These are phyloP conservation scores for Erodium chrysanthum DNA, from an alignment of 441 rosid genomes.

Conservation along the genomic window DNA sequence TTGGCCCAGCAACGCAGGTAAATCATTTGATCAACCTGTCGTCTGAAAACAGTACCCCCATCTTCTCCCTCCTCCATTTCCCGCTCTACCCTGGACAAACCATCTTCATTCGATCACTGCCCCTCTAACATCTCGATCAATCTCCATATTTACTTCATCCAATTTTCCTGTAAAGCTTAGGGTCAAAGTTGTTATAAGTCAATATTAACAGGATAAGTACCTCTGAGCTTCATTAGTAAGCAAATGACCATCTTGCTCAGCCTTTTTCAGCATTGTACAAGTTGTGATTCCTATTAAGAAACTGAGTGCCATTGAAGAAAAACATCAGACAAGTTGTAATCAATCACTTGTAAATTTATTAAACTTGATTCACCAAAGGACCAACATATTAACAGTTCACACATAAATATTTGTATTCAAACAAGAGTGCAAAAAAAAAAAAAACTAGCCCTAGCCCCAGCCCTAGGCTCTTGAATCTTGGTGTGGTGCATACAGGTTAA, in stretches of 20 bases:
- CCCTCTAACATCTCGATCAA: too few relatives aligned
- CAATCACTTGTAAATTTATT: not conserved
- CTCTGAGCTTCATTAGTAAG: conserved; percentile 71
- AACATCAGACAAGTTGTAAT: conserved; percentile 3
- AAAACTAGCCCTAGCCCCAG: not conserved
- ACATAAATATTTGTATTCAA: not conserved
- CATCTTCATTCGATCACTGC: too few relatives aligned
- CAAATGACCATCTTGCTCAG: conserved; percentile 57
- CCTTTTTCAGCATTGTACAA: conserved; percentile 71
- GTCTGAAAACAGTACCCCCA: too few relatives aligned
- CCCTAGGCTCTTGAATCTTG: not conserved
- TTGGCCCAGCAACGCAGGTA: too few relatives aligned
- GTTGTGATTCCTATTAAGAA: conserved; percentile 67
- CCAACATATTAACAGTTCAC: not conserved
- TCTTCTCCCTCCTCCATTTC: too few relatives aligned
- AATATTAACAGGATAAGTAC: conserved; percentile 28
- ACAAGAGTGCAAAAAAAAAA: not conserved
- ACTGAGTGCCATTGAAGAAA: conserved; percentile 32
- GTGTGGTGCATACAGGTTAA: not conserved
- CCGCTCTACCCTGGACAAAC: too few relatives aligned
- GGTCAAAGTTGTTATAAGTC: not conserved
- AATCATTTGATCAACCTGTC: too few relatives aligned
- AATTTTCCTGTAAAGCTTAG: conserved; percentile 51
- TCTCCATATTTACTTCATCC: conserved; percentile 53
- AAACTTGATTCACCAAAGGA: not conserved